A percentile compares a stretch with the other conserved stretches of the same genome.
phyloP scores from a whole-genome alignment of 345 rosid genomes.

The Acer saccharum region DNA sequence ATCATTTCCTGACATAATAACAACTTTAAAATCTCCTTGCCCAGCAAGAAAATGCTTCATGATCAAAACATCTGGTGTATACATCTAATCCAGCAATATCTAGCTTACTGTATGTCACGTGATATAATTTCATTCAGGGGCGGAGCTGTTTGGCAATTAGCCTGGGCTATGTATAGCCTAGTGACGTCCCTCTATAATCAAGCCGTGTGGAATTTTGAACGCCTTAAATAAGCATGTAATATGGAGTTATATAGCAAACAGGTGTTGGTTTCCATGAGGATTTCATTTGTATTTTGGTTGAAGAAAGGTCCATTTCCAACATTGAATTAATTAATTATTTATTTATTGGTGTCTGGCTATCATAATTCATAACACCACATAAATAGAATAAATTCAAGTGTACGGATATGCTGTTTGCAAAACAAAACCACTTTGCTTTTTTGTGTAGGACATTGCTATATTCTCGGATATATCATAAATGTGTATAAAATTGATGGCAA shows the following conservation, averaged over 20 bases:
- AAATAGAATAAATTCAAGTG: background rate
- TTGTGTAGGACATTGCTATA: background rate
- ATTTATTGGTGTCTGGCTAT: background rate
- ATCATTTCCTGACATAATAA: background rate
- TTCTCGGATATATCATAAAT: background rate
- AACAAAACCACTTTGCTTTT: background rate
- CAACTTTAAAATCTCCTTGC: background rate
- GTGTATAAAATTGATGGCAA: conserved; percentile 4
- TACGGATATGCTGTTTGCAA: conserved; percentile 5
- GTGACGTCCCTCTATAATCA: no score
- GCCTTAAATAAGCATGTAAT: no score
- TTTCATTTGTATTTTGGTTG: background rate
- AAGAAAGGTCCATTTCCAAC: background rate
- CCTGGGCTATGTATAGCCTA: no score
- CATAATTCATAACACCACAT: background rate
- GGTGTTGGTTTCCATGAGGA: background rate
- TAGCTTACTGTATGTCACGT: background rate
- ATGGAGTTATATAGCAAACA: background rate
- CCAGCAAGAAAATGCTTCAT: background rate
- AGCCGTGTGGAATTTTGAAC: no score
- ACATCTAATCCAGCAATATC: no score
- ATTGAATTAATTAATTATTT: background rate
- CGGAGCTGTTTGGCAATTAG: no score
- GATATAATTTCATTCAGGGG: no score
- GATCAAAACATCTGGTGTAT: no score